Evolutionary conservation across 768 basidiomycete genomes (phyloP).

Genomic region (Pulveroboletus ravenelii): DNA sequence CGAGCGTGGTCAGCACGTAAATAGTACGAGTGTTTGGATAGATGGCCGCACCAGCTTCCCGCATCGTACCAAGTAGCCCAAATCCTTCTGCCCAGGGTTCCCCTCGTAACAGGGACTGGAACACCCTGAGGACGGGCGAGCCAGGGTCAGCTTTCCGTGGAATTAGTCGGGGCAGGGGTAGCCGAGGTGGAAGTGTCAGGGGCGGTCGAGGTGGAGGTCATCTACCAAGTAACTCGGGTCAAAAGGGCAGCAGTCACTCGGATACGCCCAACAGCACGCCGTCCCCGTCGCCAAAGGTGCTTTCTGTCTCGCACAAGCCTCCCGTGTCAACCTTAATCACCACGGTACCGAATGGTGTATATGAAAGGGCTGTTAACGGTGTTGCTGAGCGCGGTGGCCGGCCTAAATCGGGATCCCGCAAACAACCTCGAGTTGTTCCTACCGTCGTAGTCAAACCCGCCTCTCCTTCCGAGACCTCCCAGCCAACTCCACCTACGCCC

Average conservation of each 20-base stretch:
- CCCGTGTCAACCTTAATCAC: conserved; percentile 9
- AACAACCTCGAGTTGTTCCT: conserved; percentile 19
- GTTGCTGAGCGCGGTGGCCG: conserved; percentile 18
- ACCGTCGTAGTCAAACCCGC: conserved; percentile 17
- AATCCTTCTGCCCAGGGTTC: conserved; percentile 25
- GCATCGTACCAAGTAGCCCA: conserved; percentile 24
- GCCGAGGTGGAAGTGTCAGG: conserved; percentile 29
- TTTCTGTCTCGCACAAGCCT: conserved; percentile 15
- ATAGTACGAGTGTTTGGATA: conserved; percentile 1
- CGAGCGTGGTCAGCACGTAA: conserved; percentile 1
- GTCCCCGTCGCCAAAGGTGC: conserved; percentile 16
- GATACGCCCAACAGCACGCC: conserved; percentile 18
- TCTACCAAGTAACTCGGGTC: conserved; percentile 18
- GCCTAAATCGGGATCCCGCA: conserved; percentile 22
- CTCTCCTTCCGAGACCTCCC: conserved; percentile 20
- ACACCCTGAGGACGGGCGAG: conserved; percentile 36
- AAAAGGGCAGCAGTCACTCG: conserved; percentile 21
- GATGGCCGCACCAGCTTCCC: conserved; percentile 44
- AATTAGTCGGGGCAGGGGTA: conserved; percentile 34
- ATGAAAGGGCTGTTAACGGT: conserved; percentile 21
- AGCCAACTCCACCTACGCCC: conserved; percentile 29
- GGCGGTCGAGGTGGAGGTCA: conserved; percentile 28
- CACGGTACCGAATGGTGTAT: conserved; percentile 17
- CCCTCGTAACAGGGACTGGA: conserved; percentile 42
- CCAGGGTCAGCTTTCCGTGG: conserved; percentile 47